Percentiles rank a stretch among this genome's conserved stretches.
Evolutionary conservation across 148 eudicot species (phyloP).

Genomic region (Fagopyrum esculentum): DNA sequence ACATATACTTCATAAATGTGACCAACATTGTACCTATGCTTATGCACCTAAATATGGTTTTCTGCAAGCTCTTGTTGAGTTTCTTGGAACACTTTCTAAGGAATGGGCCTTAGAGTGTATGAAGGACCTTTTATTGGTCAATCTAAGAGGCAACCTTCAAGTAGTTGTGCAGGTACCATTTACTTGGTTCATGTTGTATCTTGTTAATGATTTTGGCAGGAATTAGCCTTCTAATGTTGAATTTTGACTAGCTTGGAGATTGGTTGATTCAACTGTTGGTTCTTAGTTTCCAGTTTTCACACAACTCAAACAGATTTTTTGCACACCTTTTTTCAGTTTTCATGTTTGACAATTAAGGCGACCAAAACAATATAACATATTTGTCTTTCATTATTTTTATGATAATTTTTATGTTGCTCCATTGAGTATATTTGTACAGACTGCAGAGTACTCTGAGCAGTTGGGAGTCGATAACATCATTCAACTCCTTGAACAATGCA

Average conservation of each 20-base stretch:
- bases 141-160: slow-evolving; percentile 92
- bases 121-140: slow-evolving; percentile 91
- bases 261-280: too few species aligned
- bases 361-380: too few species aligned
- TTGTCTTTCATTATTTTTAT: too few species aligned
- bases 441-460: slow-evolving; percentile 93
- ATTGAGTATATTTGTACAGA: slow-evolving; percentile 36
- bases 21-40: too few species aligned
- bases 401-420: background rate
- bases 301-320: too few species aligned
- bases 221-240: too few species aligned
- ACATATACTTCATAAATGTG: too few species aligned
- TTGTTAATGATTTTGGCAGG: too few species aligned
- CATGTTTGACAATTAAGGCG: too few species aligned
- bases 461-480: slow-evolving; percentile 81
- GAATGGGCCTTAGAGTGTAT: slow-evolving; percentile 99
- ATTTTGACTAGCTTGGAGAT: too few species aligned
- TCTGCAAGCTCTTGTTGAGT: slow-evolving; percentile 64
- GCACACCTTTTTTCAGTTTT: too few species aligned
- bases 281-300: too few species aligned
- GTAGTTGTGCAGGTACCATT: slow-evolving; percentile 83
- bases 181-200: background rate
- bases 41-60: background rate
- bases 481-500: slow-evolving; percentile 91
- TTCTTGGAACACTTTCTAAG: slow-evolving; percentile 85